phyloP scores from a whole-genome alignment of 1,139 yeast species.

The Zygoascus hellenicus region DNA sequence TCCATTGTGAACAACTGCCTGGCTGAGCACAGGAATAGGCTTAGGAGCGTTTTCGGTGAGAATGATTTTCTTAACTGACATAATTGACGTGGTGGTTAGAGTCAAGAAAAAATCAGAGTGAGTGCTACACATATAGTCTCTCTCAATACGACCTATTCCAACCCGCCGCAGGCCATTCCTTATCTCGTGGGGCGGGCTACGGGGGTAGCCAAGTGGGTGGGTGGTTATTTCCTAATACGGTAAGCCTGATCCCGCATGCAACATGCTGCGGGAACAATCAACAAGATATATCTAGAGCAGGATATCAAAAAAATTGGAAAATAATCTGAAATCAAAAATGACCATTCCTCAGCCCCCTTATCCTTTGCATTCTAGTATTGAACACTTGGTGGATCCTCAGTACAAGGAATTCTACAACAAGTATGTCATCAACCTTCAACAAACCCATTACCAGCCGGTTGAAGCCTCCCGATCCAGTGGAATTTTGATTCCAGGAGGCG shows the following conservation, averaged over 20 bases:
- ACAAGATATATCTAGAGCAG: too few relatives aligned
- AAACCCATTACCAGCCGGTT: constrained; percentile 25
- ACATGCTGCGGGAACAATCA: too few relatives aligned
- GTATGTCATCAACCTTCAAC: constrained; percentile 23
- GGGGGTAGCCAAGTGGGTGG: neutral
- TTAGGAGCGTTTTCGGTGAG: constrained; percentile 26
- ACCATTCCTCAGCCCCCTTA: constrained; percentile 9
- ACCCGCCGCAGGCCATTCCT: neutral
- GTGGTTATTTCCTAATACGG: neutral
- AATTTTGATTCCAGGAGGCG: constrained; percentile 19
- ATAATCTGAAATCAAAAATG: neutral
- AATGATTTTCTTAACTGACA: constrained; percentile 11
- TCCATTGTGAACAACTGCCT: constrained; percentile 47
- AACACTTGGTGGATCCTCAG: constrained; percentile 13
- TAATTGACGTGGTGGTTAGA: neutral
- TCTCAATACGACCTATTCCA: neutral
- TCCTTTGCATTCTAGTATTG: constrained; percentile 11
- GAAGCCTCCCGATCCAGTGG: constrained; percentile 19
- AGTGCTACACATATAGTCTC: neutral
- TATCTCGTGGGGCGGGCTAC: neutral
- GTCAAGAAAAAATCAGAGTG: neutral
- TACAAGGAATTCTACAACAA: constrained; percentile 22
- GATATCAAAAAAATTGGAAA: too few relatives aligned
- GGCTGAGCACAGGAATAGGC: constrained; percentile 35
- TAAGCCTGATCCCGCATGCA: too few relatives aligned